Evolutionary conservation across 169 alveolate genomes (phyloP).

Genomic region (Eimeria nieschulzi): DNA sequence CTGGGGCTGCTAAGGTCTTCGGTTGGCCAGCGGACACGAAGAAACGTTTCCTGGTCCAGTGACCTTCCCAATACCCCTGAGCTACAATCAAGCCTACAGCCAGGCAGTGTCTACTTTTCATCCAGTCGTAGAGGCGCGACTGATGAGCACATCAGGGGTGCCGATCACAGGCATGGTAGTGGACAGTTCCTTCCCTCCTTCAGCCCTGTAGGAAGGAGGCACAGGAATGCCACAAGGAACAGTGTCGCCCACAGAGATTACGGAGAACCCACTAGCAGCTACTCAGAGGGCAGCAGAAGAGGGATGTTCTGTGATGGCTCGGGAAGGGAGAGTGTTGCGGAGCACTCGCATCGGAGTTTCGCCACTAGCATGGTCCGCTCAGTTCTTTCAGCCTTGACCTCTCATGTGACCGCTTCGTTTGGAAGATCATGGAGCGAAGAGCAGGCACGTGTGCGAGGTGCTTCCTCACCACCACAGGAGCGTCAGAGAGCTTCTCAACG

Average conservation of each 20-base stretch:
- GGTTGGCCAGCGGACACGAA: too few relatives aligned
- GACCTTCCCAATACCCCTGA: too few relatives aligned
- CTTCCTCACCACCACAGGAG: not conserved
- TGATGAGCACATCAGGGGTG: too few relatives aligned
- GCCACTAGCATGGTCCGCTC: constrained; percentile 39
- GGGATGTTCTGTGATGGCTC: not conserved
- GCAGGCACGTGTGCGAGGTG: not conserved
- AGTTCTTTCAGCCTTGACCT: not conserved
- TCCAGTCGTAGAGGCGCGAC: too few relatives aligned
- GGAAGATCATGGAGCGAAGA: constrained; percentile 21
- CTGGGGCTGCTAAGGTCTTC: too few relatives aligned
- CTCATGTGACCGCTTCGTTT: not conserved
- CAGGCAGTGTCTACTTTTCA: too few relatives aligned
- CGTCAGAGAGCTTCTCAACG: constrained; percentile 13
- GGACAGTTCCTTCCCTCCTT: too few relatives aligned
- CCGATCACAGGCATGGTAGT: too few relatives aligned
- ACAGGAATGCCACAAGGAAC: not conserved
- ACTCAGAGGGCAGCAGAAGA: not conserved
- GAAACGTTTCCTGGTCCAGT: too few relatives aligned
- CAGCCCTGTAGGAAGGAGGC: too few relatives aligned
- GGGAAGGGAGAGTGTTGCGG: constrained; percentile 15
- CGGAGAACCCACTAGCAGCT: constrained; percentile 1
- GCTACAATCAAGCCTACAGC: too few relatives aligned
- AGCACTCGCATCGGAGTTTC: constrained; percentile 10
- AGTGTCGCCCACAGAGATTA: not conserved